phyloP scores from a whole-genome alignment of 2,329 filamentous ascomycete genomes.

The Ceratocystiopsis sp. region DNA sequence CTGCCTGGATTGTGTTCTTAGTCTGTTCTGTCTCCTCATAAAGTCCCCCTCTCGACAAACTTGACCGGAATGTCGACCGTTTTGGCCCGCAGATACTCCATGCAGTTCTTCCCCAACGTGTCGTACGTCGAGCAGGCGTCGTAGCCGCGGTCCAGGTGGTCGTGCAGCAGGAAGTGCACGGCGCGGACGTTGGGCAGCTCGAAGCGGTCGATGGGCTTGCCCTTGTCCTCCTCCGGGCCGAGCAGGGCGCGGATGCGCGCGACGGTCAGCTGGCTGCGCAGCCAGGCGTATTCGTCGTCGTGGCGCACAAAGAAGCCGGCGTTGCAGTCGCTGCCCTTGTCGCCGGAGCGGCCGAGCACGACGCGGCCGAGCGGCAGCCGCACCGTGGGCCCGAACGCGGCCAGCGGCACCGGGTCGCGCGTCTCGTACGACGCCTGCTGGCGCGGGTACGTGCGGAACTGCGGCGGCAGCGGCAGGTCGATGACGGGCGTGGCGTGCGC shows the following conservation, averaged over 20 bases:
- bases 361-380: slow-evolving; percentile 16
- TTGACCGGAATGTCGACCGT: slow-evolving; percentile 25
- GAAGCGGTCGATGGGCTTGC: slow-evolving; percentile 9
- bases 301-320: slow-evolving; percentile 23
- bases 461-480: slow-evolving; percentile 11
- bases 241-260: slow-evolving; percentile 9
- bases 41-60: slow-evolving; percentile 23
- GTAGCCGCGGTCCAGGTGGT: slow-evolving; percentile 27
- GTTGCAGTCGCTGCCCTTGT: slow-evolving; percentile 22
- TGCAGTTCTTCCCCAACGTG: slow-evolving; percentile 27
- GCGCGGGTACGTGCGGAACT: slow-evolving; percentile 8
- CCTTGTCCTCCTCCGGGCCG: slow-evolving; percentile 9
- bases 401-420: slow-evolving; percentile 6
- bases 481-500: slow-evolving; percentile 9
- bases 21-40: slow-evolving; percentile 8
- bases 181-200: slow-evolving; percentile 7
- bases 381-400: slow-evolving; percentile 12
- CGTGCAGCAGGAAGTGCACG: slow-evolving; percentile 24
- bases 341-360: slow-evolving; percentile 20
- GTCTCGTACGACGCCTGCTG: slow-evolving; percentile 12
- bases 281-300: slow-evolving; percentile 23
- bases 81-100: slow-evolving; percentile 26
- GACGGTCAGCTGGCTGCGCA: slow-evolving; percentile 19
- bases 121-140: slow-evolving; percentile 25
- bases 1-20: no score